Conservation (phyloP, 208 protist species). For the Balamuthia mandrillaris region DNA sequence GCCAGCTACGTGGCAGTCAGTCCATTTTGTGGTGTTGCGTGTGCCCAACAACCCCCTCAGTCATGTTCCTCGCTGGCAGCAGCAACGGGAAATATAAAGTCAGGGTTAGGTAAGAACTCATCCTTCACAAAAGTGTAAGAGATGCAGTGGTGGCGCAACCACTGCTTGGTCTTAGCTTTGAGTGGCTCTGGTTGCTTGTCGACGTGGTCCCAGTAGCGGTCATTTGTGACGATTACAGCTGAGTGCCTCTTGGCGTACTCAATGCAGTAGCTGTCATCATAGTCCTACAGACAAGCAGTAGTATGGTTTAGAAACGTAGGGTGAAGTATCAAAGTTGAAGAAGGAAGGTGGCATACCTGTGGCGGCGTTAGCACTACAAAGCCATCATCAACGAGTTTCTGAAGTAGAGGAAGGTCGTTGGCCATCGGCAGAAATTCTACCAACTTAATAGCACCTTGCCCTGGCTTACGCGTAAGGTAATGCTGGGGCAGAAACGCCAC, state of each 20-base stretch:
- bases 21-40: no score
- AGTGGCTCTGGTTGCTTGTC: conserved; percentile 42
- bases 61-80: background rate
- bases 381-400: conserved; percentile 30
- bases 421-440: conserved; percentile 14
- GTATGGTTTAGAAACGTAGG: background rate
- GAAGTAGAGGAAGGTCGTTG: background rate
- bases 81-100: conserved; percentile 44
- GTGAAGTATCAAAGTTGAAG: background rate
- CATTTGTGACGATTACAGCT: conserved; percentile 68
- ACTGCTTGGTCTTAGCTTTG: background rate
- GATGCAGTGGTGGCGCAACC: conserved; percentile 64
- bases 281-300: conserved; percentile 51
- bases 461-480: conserved; percentile 6
- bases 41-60: no score
- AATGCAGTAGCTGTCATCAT: conserved; percentile 68
- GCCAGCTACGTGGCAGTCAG: no score
- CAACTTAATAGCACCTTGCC: background rate
- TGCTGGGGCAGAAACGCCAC: conserved; percentile 57
- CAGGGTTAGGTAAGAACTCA: conserved; percentile 65
- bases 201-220: conserved; percentile 65
- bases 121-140: conserved; percentile 69
- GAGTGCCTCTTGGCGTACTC: conserved; percentile 57
- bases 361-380: conserved; percentile 39
- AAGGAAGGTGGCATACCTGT: background rate